Conservation (phyloP, 306 rosid genomes). For the Lathyrus sativus region DNA sequence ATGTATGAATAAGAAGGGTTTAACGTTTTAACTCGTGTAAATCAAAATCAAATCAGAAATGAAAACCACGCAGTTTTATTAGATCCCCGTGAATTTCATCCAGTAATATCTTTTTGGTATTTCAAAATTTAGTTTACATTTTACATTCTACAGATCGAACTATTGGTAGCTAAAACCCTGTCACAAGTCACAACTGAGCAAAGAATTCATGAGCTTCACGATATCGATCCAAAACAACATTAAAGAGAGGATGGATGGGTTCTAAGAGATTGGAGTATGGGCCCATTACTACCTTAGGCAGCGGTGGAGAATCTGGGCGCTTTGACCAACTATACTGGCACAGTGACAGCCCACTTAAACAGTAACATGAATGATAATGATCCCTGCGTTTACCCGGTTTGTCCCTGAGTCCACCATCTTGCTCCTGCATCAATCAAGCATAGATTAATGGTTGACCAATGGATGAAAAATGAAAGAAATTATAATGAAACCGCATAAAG, state of each 20-base stretch:
- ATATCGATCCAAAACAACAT: constrained; percentile 67
- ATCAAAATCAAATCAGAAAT: background rate
- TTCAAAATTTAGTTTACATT: background rate
- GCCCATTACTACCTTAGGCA: constrained; percentile 57
- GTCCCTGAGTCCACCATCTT: constrained; percentile 80
- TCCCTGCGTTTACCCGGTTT: constrained; percentile 81
- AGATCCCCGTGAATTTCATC: background rate
- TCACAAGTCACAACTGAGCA: constrained; percentile 35
- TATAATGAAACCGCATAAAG: constrained; percentile 15
- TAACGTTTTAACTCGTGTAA: background rate
- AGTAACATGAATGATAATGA: constrained; percentile 89
- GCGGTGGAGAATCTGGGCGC: constrained; percentile 60
- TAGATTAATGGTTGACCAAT: background rate
- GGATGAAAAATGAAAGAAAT: background rate
- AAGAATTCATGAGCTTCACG: constrained; percentile 68
- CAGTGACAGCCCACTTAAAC: constrained; percentile 84
- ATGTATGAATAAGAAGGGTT: no score
- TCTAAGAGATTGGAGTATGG: constrained; percentile 79
- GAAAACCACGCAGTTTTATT: background rate
- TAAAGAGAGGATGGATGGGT: constrained; percentile 81
- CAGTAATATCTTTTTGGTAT: background rate
- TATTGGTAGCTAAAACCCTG: constrained; percentile 10
- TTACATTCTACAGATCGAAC: constrained; percentile 22
- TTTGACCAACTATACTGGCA: constrained; percentile 73
- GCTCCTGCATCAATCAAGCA: constrained; percentile 57